Evolutionary conservation across 371 early-diverging fungal species (phyloP).

Genomic region (Lichtheimia hyalospora): DNA sequence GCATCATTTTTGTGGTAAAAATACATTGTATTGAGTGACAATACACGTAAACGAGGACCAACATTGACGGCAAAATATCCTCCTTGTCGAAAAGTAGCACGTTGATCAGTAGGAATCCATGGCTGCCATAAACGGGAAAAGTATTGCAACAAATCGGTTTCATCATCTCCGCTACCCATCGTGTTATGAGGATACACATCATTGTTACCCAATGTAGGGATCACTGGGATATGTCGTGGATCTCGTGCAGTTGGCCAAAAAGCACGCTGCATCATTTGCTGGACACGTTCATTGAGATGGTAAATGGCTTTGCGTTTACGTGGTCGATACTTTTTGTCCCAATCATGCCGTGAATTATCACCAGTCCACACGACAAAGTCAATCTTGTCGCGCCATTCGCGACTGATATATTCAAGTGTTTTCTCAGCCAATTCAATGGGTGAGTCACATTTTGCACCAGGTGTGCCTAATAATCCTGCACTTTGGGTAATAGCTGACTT

Average conservation of each 20-base stretch:
- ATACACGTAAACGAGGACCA: constrained; percentile 8
- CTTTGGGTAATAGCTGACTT: background rate
- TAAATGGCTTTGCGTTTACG: constrained; percentile 62
- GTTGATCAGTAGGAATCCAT: constrained; percentile 63
- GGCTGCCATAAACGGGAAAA: constrained; percentile 54
- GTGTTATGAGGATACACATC: constrained; percentile 78
- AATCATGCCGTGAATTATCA: constrained; percentile 63
- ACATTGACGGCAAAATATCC: constrained; percentile 17
- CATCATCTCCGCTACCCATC: constrained; percentile 20
- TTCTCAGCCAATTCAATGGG: constrained; percentile 63
- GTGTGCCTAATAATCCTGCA: constrained; percentile 52
- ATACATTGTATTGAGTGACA: constrained; percentile 19
- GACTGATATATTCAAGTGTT: constrained; percentile 64
- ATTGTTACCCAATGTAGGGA: constrained; percentile 78
- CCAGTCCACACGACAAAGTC: constrained; percentile 87
- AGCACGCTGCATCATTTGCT: constrained; percentile 33
- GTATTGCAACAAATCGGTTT: constrained; percentile 27
- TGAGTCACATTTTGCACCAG: constrained; percentile 36
- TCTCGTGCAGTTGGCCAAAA: constrained; percentile 29
- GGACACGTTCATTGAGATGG: constrained; percentile 42
- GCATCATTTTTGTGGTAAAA: constrained; percentile 15
- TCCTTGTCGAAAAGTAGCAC: constrained; percentile 61
- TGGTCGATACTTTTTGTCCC: constrained; percentile 52
- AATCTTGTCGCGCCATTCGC: constrained; percentile 52
- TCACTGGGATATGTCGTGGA: constrained; percentile 45